Evolutionary conservation across 148 eudicot genomes (phyloP), one percentile per base, ranked within the genome.

Genomic region (Vaccinium darrowii): DNA sequence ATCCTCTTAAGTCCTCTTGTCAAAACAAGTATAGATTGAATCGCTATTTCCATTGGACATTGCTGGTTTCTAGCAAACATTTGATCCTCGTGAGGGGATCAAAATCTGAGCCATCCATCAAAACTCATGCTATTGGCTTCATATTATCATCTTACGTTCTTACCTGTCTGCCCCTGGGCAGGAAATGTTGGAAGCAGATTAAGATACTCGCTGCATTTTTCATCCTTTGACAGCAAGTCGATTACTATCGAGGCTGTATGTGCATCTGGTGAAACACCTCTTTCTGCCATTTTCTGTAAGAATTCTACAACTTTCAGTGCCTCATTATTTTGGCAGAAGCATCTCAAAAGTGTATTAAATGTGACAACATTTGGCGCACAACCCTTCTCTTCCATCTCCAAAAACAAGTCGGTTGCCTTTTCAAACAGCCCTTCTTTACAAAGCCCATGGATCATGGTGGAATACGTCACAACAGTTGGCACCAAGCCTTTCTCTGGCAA

Each of bases 131-230:
- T 69, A 25, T 90, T 84, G 65, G 87, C 85, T 18, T 84, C 84
- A 76, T 63, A 79, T 90, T 82, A 80, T 87, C 88, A n/a, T 14
- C 84, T 58, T 90, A 89, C 84, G 86, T 79, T 85, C 73, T 78
- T 58, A 9, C 23, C 63, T 23, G 25, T 18, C 74, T 18, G 16
- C 51, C 27, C 74, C 60, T 53, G 36, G 52, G 75, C 53, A 65
- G 86, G 67, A 78, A 50, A 82, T 15, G 67, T 53, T 62, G 18
- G 81, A 43, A 88, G 84, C 79, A 83, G 52, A 33, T 25, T 56
- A 30, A 82, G 51, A 75, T 83, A 86, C 75, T 52, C 39, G 21
- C 49, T 56, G 63, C 78, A 36, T 2, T 73, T 33, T 76, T 51
- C 51, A 15, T 52, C 84, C 76, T 50, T 75, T 25, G 58, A 27